Percentiles rank a stretch among this genome's conserved stretches.
phyloP scores from a whole-genome alignment of 225 moss, liverwort and hornwort species.

The Physcomitrellopsis africana region DNA sequence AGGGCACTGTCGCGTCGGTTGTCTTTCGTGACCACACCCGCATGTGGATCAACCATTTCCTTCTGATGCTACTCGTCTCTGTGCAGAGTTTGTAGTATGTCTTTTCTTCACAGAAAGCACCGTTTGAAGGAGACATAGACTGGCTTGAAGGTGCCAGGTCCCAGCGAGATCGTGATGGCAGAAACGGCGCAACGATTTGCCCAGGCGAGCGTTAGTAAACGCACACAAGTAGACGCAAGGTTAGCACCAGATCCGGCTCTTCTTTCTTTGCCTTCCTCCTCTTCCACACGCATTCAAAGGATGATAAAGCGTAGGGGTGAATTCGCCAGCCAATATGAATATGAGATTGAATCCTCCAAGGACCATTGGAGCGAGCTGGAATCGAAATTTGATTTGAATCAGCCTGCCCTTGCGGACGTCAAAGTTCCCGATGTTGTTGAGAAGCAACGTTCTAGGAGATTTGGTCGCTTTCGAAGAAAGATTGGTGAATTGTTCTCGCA shows the following conservation, averaged over 20 bases:
- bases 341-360: conserved; percentile 50
- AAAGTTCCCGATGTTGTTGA: conserved; percentile 13
- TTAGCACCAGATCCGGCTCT: conserved; percentile 4
- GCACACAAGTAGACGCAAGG: conserved; percentile 21
- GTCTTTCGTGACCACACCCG: conserved; percentile 1
- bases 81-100: neutral
- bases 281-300: conserved; percentile 41
- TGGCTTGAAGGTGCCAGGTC: neutral
- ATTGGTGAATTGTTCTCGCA: neutral
- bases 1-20: conserved; percentile 1
- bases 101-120: neutral
- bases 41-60: neutral
- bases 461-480: conserved; percentile 25
- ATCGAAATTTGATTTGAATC: neutral
- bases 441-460: conserved; percentile 26
- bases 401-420: neutral
- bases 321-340: conserved; percentile 38
- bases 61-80: conserved; percentile 4
- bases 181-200: neutral
- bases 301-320: conserved; percentile 43
- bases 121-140: neutral
- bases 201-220: conserved; percentile 9
- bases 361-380: conserved; percentile 64
- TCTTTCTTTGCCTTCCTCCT: conserved; percentile 7
- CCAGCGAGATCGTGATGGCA: conserved; percentile 23